Evolutionary conservation across 1,284 basidiomycete genomes (phyloP).

Genomic region (Ustilago lituana): DNA sequence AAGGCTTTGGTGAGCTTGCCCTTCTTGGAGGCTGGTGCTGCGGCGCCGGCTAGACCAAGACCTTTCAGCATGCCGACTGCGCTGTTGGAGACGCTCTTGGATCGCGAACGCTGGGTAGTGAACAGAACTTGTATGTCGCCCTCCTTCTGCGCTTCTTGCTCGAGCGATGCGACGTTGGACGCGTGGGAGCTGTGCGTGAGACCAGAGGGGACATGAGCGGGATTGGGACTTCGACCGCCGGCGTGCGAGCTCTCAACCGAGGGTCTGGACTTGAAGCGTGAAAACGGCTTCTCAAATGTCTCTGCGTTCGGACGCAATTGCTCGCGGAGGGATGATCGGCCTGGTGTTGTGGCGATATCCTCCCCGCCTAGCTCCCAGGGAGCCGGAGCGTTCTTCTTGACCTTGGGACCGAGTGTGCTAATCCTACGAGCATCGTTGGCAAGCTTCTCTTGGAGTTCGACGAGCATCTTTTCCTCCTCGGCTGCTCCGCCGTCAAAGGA

Average conservation of each 20-base stretch:
- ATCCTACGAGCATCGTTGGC: constrained; percentile 32
- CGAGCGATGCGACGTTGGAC: constrained; percentile 17
- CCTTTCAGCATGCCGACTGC: constrained; percentile 61
- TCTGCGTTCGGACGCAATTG: constrained; percentile 31
- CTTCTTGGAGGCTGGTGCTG: constrained; percentile 51
- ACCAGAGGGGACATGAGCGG: constrained; percentile 11
- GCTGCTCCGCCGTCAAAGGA: constrained; percentile 53
- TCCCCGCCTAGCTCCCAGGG: constrained; percentile 59
- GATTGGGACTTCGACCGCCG: constrained; percentile 18
- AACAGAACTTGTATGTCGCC: constrained; percentile 29
- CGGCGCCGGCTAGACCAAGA: constrained; percentile 51
- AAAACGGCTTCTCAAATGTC: constrained; percentile 38
- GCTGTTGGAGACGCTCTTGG: constrained; percentile 55
- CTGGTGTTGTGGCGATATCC: constrained; percentile 15
- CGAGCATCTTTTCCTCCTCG: constrained; percentile 50
- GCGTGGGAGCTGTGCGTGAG: constrained; percentile 5
- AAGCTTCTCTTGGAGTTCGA: constrained; percentile 27
- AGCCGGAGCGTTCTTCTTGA: constrained; percentile 61
- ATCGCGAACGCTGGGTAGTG: constrained; percentile 43
- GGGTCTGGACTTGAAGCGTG: constrained; percentile 35
- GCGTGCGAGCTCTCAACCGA: constrained; percentile 30
- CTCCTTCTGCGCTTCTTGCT: constrained; percentile 34
- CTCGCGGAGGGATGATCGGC: constrained; percentile 38
- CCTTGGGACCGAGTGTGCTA: constrained; percentile 54
- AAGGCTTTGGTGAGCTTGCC: constrained; percentile 58